Percentiles rank a stretch among this genome's conserved stretches.
phyloP scores from a whole-genome alignment of 2,329 filamentous ascomycete species.

The Penicillium verrucosum region DNA sequence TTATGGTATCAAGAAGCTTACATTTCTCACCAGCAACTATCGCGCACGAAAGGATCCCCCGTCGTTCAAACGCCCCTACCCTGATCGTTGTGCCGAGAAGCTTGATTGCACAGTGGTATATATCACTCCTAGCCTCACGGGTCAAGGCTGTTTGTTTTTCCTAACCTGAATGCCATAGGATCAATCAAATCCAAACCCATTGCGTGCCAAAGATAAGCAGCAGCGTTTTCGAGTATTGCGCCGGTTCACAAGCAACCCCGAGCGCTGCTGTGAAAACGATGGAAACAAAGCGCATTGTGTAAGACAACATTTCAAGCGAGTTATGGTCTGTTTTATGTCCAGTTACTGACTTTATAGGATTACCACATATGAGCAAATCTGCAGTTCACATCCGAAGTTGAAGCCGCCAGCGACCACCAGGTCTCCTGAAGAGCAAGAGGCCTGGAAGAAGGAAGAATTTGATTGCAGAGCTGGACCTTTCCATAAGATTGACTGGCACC shows the following conservation, averaged over 20 bases:
- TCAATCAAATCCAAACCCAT: slow-evolving; percentile 32
- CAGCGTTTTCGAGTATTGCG: slow-evolving; percentile 24
- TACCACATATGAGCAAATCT: slow-evolving; percentile 40
- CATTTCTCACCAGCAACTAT: slow-evolving; percentile 32
- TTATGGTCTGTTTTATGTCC: not conserved
- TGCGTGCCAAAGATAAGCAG: slow-evolving; percentile 21
- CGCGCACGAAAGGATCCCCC: slow-evolving; percentile 30
- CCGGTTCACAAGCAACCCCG: slow-evolving; percentile 21
- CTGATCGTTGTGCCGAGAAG: slow-evolving; percentile 38
- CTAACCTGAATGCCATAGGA: slow-evolving; percentile 17
- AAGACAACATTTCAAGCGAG: not conserved
- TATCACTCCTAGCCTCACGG: not conserved
- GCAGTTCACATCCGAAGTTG: slow-evolving; percentile 31
- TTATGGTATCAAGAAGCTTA: not conserved
- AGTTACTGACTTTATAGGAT: slow-evolving; percentile 21
- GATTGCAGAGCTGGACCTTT: slow-evolving; percentile 30
- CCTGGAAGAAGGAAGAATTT: slow-evolving; percentile 23
- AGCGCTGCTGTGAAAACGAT: slow-evolving; percentile 26
- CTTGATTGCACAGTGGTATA: slow-evolving; percentile 36
- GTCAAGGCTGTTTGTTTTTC: not conserved
- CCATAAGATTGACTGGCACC: slow-evolving; percentile 35
- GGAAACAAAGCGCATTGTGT: not conserved
- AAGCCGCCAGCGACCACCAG: slow-evolving; percentile 16
- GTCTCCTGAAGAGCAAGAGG: slow-evolving; percentile 17
- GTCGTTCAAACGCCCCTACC: slow-evolving; percentile 29